Evolutionary conservation across 106 monocot species (phyloP), one percentile per base, ranked within the genome.

Genomic region (Vanilla planifolia): DNA sequence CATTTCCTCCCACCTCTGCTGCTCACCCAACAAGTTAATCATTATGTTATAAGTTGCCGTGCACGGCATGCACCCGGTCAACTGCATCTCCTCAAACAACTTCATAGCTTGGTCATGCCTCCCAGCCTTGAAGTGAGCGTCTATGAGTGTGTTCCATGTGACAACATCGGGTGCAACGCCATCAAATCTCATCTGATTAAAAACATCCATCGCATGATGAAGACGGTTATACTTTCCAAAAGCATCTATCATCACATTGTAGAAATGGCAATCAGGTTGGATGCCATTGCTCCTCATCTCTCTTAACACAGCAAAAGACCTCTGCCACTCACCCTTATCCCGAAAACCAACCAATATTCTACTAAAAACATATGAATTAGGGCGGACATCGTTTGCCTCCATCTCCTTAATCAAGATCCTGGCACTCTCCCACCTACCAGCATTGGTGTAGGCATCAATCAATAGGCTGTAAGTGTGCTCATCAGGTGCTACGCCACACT

Each of bases 301-400:
- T 62, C 69, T 80, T 62, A 91, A 62, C 21, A 96, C 75, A 1
- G 80, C 73, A 45, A 96, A 90, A 1, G 90, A 72, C 63, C 79
- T 87, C 77, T 96, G 90, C 90, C 90, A 96, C 21, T 96, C 74
- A 4, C 86, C 95, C 47, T 81, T 91, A 51, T 96, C 86, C 41
- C 95, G 74, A 46, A 96, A 76, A 27, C 84, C 58, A 0, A 81
- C 86, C 36, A 96, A 70, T 14, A 96, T 96, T 60, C 90, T 40
- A 39, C 86, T 77, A 34, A 96, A 96, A 16, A 96, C 81, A 50
- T 84, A 96, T 1, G 96, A 77, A 67, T 77, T 90, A 3, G 84
- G 87, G 27, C 40, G 70, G 47, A 91, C 68, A 24, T 78, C 63
- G 30, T 81, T 79, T 16, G 23, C 63, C 60, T 96, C 90, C 96